Evolutionary conservation across 129 eudicot genomes (phyloP), one percentile per base, ranked within the genome.

Genomic region (Chrysanthemum lavandulifolium): DNA sequence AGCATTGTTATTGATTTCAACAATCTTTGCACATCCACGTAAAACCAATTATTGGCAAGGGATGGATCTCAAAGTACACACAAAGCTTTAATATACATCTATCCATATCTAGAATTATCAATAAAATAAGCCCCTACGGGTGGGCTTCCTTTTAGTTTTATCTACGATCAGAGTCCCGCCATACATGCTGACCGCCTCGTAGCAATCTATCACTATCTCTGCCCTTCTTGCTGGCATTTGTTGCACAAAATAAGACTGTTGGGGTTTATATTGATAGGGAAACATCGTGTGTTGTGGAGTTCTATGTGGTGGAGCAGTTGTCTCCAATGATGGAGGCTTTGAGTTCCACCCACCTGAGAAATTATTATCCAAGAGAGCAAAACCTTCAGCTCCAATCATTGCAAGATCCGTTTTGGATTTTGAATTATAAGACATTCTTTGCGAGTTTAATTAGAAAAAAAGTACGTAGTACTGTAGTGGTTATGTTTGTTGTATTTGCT

Each of bases 121-220:
- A 18, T 48, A 77, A 19, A 69, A 78, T 52, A 40, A 70, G 31
- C 50, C 71, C 71, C 18, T 76, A 50, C 56, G 62, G 7, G 56
- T 3, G 3, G 74, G 31, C 72, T 69, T 70, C 70, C 64, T 60
- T 59, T 79, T 71, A 57, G 82, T 72, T 47, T 77, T 54, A 2
- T 82, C 86, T 52, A 69, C 76, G 69, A 73, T 4, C 27, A 82
- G 76, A 18, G 70, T 31, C 49, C 82, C 82, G 9, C 82, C 86
- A 57, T 78, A 82, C 31, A 61, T 67, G 68, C 57, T 57, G 65
- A 78, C 80, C 8, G 77, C 86, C 16, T 77, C 69, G 21, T 72
- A 73, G 82, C 76, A 82, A 73, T 73, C 74, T 14, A 78, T 61
- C 66, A 71, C 72, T 47, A 33, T 52, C 13, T 63, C 81, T 2